Evolutionary conservation across 805 yeast genomes (phyloP).

Genomic region (Torulaspora maleeae): DNA sequence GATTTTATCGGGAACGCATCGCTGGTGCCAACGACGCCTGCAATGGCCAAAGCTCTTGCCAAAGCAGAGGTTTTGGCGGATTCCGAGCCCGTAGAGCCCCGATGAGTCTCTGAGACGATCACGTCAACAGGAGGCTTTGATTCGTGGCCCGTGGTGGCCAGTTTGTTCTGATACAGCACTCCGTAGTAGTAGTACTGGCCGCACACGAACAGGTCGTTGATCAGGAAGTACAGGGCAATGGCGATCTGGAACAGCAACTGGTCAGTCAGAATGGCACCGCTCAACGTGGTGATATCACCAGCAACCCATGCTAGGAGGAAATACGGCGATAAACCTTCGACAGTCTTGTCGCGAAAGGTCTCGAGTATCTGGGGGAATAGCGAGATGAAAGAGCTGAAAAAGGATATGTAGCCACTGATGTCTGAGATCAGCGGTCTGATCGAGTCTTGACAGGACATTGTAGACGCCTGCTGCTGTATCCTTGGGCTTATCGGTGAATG

Average conservation of each 20-base stretch:
- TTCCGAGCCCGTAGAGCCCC: constrained; percentile 1
- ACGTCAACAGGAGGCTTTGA: constrained; percentile 20
- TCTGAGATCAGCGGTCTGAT: constrained; percentile 33
- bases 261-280: constrained; percentile 70
- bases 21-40: constrained; percentile 9
- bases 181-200: constrained; percentile 71
- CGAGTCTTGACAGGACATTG: constrained; percentile 13
- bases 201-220: constrained; percentile 62
- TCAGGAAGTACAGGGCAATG: constrained; percentile 66
- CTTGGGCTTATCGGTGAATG: not conserved
- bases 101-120: not conserved
- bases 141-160: constrained; percentile 36
- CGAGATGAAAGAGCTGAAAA: constrained; percentile 43
- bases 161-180: constrained; percentile 28
- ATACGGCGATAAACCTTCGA: constrained; percentile 54
- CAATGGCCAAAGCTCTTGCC: constrained; percentile 10
- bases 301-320: constrained; percentile 44
- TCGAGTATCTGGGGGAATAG: constrained; percentile 56
- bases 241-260: constrained; percentile 79
- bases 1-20: constrained; percentile 13
- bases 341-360: constrained; percentile 52
- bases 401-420: constrained; percentile 43
- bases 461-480: not conserved
- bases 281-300: constrained; percentile 47
- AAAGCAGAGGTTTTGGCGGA: not conserved